These are phyloP conservation scores for Nicotiana undulata DNA, from an alignment of 257 asterid species.

Conservation along the genomic window DNA sequence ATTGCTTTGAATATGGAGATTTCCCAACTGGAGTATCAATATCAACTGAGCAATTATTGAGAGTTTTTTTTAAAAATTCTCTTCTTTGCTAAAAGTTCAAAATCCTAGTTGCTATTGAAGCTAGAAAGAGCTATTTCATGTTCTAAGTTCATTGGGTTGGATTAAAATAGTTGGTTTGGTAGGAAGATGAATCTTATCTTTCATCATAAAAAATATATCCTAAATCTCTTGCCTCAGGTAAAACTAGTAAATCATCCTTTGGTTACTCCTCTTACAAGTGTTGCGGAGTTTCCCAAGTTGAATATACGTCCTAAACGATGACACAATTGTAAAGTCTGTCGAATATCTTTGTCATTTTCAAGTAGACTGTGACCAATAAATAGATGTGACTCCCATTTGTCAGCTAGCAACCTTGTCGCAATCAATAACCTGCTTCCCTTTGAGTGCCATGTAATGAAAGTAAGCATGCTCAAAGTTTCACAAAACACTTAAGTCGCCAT, in stretches of 20 bases:
- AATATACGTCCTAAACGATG: not conserved
- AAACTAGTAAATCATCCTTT: not conserved
- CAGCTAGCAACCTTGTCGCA: slow-evolving; percentile 19
- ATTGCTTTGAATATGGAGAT: not conserved
- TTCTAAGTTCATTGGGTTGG: not conserved
- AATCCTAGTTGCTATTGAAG: not conserved
- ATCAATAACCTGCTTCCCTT: slow-evolving; percentile 9
- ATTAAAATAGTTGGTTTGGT: not conserved
- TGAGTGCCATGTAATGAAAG: not conserved
- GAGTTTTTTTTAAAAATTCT: not conserved
- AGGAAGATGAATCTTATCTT: not conserved
- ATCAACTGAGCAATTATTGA: not conserved
- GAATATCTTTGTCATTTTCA: slow-evolving; percentile 4
- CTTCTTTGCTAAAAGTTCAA: not conserved
- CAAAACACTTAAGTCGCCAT: slow-evolving; percentile 17
- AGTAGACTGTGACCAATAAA: slow-evolving; percentile 30
- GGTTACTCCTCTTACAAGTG: not conserved
- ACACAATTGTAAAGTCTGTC: not conserved
- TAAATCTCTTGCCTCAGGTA: not conserved
- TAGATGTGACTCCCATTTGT: slow-evolving; percentile 18
- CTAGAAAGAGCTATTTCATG: not conserved
- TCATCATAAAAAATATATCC: not conserved
- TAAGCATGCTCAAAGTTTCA: not conserved
- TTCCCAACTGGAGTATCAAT: not conserved
- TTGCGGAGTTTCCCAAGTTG: not conserved